Percentiles rank a stretch among this genome's conserved stretches.
phyloP scores from a whole-genome alignment of 1,284 basidiomycete species.

The Macrocystidia cucumis region DNA sequence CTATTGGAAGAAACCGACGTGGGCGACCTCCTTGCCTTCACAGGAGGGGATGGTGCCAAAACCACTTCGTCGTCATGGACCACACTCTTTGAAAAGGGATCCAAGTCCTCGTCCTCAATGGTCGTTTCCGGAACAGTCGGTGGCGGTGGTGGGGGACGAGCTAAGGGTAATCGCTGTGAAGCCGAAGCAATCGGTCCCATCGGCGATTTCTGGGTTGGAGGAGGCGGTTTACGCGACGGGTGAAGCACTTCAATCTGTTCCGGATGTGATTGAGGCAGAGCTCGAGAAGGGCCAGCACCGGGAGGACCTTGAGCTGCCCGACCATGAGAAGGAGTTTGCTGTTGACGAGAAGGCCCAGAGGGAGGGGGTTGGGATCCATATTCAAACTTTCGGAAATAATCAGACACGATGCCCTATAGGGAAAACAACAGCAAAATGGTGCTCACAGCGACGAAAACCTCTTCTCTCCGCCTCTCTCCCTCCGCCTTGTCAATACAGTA shows the following conservation, averaged over 20 bases:
- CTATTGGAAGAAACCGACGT: no score
- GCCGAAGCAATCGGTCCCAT: slow-evolving; percentile 5
- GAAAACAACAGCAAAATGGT: slow-evolving; percentile 11
- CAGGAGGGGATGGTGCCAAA: no score
- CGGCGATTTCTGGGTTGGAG: not conserved
- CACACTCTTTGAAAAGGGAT: slow-evolving; percentile 27
- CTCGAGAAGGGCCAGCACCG: no score
- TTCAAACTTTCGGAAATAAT: slow-evolving; percentile 15
- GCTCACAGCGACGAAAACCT: slow-evolving; percentile 69
- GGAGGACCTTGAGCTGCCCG: no score
- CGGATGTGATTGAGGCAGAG: not conserved
- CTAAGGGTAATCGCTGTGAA: slow-evolving; percentile 13
- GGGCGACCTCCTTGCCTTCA: no score
- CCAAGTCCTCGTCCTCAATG: slow-evolving; percentile 25
- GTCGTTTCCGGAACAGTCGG: slow-evolving; percentile 11
- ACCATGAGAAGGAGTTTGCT: not conserved
- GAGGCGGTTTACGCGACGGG: not conserved
- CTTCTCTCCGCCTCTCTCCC: slow-evolving; percentile 53
- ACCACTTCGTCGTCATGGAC: slow-evolving; percentile 15
- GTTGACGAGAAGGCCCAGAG: not conserved
- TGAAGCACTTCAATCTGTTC: not conserved
- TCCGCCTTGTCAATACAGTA: slow-evolving; percentile 82
- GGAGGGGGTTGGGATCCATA: slow-evolving; percentile 12
- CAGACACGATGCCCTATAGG: not conserved
- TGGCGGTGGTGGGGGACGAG: slow-evolving; percentile 14